Conservation (phyloP, 169 alveolate genomes). For the Babesia microti region DNA sequence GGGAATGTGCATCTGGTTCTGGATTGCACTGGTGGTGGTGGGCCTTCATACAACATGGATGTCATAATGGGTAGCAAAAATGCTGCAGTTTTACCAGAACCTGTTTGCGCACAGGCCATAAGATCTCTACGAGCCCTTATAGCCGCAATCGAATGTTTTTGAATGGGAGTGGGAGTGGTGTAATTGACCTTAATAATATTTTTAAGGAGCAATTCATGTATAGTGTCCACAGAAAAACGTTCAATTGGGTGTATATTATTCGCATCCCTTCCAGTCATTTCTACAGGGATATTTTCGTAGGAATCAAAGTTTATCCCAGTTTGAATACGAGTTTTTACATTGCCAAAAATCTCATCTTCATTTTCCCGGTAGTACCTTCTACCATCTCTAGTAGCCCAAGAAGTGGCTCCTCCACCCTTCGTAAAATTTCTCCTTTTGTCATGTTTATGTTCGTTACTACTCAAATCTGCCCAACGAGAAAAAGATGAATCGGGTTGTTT, state of each 20-base stretch:
- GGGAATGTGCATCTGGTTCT: constrained; percentile 48
- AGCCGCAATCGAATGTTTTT: constrained; percentile 87
- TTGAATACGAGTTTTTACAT: constrained; percentile 52
- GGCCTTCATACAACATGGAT: constrained; percentile 72
- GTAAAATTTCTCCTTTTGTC: constrained; percentile 2
- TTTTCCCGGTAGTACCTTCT: constrained; percentile 62
- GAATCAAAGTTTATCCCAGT: constrained; percentile 74
- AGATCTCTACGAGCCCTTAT: constrained; percentile 83
- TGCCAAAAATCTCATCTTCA: constrained; percentile 63
- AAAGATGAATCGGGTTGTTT: no score
- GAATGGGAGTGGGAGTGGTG: constrained; percentile 88
- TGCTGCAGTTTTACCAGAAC: constrained; percentile 98
- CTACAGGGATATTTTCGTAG: constrained; percentile 76
- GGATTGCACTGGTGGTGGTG: constrained; percentile 51
- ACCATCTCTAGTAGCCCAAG: constrained; percentile 70
- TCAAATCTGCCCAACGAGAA: no score
- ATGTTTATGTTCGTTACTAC: neutral
- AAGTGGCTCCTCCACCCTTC: constrained; percentile 24
- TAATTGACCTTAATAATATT: constrained; percentile 66
- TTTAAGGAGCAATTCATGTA: constrained; percentile 52
- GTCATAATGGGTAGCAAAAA: constrained; percentile 88
- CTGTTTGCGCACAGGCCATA: constrained; percentile 95
- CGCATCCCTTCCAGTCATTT: constrained; percentile 64
- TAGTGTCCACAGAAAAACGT: constrained; percentile 51
- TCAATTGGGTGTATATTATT: constrained; percentile 59